Conservation (phyloP, 1,284 basidiomycete genomes). For the Rhodotorula sp. region DNA sequence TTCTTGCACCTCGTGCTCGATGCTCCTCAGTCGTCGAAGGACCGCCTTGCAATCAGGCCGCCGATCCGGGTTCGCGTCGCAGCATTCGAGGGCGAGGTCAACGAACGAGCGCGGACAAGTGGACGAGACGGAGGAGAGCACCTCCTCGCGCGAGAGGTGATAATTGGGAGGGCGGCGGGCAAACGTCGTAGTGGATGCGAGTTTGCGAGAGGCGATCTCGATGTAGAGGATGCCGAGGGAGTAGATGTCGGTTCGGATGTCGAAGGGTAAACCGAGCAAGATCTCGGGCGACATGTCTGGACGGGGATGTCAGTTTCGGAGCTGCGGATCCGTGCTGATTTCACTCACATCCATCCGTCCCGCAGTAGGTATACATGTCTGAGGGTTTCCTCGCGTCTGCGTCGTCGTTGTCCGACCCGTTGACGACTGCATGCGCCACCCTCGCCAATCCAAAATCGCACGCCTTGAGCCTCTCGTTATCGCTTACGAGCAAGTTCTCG, state of each 20-base stretch:
- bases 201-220: slow-evolving; percentile 79
- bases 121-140: slow-evolving; percentile 65
- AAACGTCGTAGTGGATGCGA: slow-evolving; percentile 78
- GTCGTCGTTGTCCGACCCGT: slow-evolving; percentile 73
- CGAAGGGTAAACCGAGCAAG: slow-evolving; percentile 83
- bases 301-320: not conserved
- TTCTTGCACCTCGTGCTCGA: slow-evolving; percentile 74
- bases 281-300: slow-evolving; percentile 73
- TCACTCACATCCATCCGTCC: slow-evolving; percentile 78
- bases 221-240: slow-evolving; percentile 79
- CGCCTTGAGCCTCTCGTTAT: slow-evolving; percentile 90
- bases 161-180: slow-evolving; percentile 74
- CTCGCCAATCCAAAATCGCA: slow-evolving; percentile 82
- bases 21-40: slow-evolving; percentile 67
- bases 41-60: slow-evolving; percentile 78
- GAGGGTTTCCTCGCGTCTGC: slow-evolving; percentile 56
- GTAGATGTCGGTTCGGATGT: slow-evolving; percentile 74
- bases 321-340: no score
- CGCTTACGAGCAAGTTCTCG: slow-evolving; percentile 91
- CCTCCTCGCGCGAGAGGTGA: slow-evolving; percentile 72
- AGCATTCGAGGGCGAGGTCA: slow-evolving; percentile 74
- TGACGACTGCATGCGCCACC: slow-evolving; percentile 64
- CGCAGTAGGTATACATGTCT: slow-evolving; percentile 74
- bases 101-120: slow-evolving; percentile 80
- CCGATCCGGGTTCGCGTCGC: slow-evolving; percentile 63